Base-by-base conservation (phyloP, 495 filamentous ascomycete species). In the Halenospora varia region DNA sequence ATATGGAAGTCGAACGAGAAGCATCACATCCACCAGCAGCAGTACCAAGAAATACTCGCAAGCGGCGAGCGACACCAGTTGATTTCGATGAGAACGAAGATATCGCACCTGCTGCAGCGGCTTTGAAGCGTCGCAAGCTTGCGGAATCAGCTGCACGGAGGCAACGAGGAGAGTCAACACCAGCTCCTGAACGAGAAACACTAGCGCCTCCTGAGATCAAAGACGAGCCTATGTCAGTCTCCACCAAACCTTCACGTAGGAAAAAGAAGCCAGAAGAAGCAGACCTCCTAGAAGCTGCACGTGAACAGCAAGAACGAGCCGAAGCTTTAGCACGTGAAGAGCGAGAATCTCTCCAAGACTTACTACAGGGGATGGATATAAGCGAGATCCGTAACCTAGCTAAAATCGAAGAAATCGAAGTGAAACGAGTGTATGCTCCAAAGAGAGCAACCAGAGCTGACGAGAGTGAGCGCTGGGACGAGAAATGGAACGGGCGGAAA, bases 401-500 rank as follows among this genome's bases (percentile, higher is more conserved):
- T n/a, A 80, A 91, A 40, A 78, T 97, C 13, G 92, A 94, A 65
- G 82, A 89, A 50, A 90, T 94, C 77, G 82, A 88, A 17, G 62
- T 97, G 2, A 76, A 62, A 13, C 60, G 66, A 40, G 56, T 45
- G 25, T 49, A 35, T 25, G 66, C 39, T 13, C 62, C 41, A 25
- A 62, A 20, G 56, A 46, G n/a, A 55, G 46, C 40, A 52, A 66
- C 65, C 62, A 51, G 60, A 25, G 63, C 62, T 18, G 70, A 75
- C n/a, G 74, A 76, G 44, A 77, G 78, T 52, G 79, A 81, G 10
- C 81, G 91, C 20, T 97, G 95, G 94, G 84, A 97, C 64, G 86
- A 90, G 2, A 76, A 78, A 35, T 98, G 95, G 95, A 96, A 97
- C 66, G 94, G 95, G 0, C 82, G 93, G 4, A 95, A 91, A 72